Percentiles rank a stretch among this genome's conserved stretches.
Evolutionary conservation across 1,139 yeast species (phyloP).

Genomic region (Hyphopichia burtonii): DNA sequence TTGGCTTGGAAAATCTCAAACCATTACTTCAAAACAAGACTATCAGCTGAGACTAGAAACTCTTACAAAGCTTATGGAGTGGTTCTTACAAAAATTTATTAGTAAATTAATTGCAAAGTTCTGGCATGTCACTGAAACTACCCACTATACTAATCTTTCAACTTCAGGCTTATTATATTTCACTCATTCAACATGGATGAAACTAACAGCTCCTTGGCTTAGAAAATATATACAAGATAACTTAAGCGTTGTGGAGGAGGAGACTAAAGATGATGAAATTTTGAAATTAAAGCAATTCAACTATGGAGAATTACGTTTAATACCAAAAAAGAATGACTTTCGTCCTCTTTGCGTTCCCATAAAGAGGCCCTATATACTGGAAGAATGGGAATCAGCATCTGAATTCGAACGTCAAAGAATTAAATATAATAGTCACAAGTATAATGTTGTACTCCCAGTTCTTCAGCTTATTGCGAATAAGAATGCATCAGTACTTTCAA

Average conservation of each 20-base stretch:
- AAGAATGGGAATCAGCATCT: conserved; percentile 2
- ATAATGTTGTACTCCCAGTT: conserved; percentile 21
- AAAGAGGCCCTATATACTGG: conserved; percentile 13
- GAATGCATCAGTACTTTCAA: not conserved
- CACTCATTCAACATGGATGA: conserved; percentile 61
- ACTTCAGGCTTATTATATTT: conserved; percentile 35
- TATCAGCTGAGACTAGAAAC: conserved; percentile 25
- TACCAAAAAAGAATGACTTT: conserved; percentile 59
- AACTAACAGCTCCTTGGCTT: conserved; percentile 41
- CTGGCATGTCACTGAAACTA: conserved; percentile 68
- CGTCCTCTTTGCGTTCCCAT: conserved; percentile 63
- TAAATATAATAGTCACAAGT: conserved; percentile 16
- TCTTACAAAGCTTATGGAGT: conserved; percentile 46
- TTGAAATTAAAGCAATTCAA: conserved; percentile 14
- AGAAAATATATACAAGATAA: conserved; percentile 28
- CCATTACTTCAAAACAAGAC: conserved; percentile 37
- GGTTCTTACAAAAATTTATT: conserved; percentile 57
- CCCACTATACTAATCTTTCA: conserved; percentile 33
- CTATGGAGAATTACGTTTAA: conserved; percentile 39
- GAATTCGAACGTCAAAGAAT: conserved; percentile 5
- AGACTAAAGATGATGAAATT: conserved; percentile 2
- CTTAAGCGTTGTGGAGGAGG: conserved; percentile 5
- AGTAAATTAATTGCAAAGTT: conserved; percentile 49
- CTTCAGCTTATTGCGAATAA: conserved; percentile 3
- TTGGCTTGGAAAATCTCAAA: conserved; percentile 44